Evolutionary conservation across 2,329 filamentous ascomycete species (phyloP), one percentile per base, ranked within the genome.

Genomic region (Calycina marina): DNA sequence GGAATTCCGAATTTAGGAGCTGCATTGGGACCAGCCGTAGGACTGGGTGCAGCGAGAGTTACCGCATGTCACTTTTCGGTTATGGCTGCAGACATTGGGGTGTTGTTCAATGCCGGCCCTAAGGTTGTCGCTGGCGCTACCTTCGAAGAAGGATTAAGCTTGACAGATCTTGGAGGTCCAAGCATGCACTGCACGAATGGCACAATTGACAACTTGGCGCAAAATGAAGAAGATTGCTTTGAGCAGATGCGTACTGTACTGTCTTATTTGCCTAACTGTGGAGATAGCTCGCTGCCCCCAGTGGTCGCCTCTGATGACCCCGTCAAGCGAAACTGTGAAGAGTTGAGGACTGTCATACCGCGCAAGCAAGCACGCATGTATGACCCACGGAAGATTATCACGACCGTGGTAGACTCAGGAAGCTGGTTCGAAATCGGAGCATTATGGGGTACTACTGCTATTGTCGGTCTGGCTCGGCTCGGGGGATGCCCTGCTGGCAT

Each of bases 1-100:
- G 72, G 72, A 0, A 76, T 77, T 30, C 72, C 72, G 1, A 77
- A 77, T 45, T 45, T 77, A 1, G 72, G 71, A 2, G 72, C 72
- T 2, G 68, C 75, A 0, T 44, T 77, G 8, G 72, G 72, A 0
- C 72, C 72, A 4, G 72, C 72, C 0, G 73, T 77, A 38, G 72
- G 72, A 0, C 54, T 77, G 2, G 72, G 72, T 5, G 70, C 72
- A 3, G 71, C 72, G 1, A 55, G 72, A 25, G 69, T 75, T 0
- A 67, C 72, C 1, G 60, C 62, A 2, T 75, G 69, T 28, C 72
- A 77, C 46, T 77, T 77, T 45, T 70, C 64, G 1, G 72, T 77
- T 18, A 77, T 77, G 72, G 70, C 72, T 3, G 69, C 56, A 4
- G 69, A 77, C 46, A 58, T 77, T 2, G 72, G 72, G 0, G 60